A percentile compares a stretch with the other conserved stretches of the same genome.
These are phyloP conservation scores for Articulospora tetracladia DNA, from an alignment of 495 filamentous ascomycete genomes.

Conservation along the genomic window DNA sequence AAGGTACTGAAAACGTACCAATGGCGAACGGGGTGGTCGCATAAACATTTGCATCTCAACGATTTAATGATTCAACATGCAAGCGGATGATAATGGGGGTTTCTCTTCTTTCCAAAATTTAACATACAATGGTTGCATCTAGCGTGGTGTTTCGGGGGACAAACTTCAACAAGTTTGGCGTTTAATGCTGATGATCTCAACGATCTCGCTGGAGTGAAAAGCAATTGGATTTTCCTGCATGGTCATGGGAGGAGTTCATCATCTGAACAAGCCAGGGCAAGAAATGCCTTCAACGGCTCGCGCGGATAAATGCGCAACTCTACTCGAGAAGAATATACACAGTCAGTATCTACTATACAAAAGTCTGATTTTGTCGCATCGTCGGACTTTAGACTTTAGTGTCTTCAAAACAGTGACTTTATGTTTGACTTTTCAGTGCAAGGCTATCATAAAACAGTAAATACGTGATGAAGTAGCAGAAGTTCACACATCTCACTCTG, in stretches of 20 bases:
- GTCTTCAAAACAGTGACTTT: not conserved
- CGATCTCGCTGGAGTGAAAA: slow-evolving; percentile 21
- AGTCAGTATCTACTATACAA: not conserved
- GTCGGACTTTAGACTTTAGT: not conserved
- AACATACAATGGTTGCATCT: slow-evolving; percentile 17
- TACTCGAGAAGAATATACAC: not conserved
- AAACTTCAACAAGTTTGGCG: slow-evolving; percentile 44
- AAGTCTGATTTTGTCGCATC: no score
- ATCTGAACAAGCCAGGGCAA: not conserved
- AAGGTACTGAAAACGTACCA: slow-evolving; percentile 14
- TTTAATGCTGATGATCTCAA: slow-evolving; percentile 27
- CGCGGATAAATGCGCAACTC: not conserved
- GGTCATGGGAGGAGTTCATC: not conserved
- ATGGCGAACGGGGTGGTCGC: slow-evolving; percentile 9
- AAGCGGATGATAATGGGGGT: slow-evolving; percentile 3
- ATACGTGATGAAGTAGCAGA: no score
- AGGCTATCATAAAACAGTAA: no score
- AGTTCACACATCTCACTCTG: not conserved
- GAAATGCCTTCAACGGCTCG: slow-evolving; percentile 15
- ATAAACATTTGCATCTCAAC: slow-evolving; percentile 8
- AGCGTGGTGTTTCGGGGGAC: slow-evolving; percentile 22
- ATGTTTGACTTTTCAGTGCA: no score
- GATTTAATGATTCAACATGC: slow-evolving; percentile 29
- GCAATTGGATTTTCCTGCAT: slow-evolving; percentile 1
- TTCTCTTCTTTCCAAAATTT: not conserved